Conservation (phyloP, 176 grass and related monocot species). For the Cenchrus americanus region DNA sequence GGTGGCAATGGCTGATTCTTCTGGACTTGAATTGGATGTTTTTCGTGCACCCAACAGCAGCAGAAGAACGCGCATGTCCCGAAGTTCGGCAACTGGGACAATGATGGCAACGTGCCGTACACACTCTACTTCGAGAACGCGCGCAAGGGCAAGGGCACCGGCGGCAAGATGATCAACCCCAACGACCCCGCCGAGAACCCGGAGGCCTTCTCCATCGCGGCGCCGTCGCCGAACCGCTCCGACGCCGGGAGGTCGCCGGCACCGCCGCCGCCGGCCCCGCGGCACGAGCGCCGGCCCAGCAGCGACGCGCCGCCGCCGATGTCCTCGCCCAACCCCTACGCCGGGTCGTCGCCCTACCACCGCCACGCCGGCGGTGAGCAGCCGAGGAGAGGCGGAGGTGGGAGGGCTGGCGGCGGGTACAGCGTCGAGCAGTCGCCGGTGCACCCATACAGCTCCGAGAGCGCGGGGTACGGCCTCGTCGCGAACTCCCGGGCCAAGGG, state of each 20-base stretch:
- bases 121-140: conserved; percentile 79
- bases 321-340: conserved; percentile 43
- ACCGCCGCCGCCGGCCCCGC: not conserved
- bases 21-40: not conserved
- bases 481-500: conserved; percentile 52
- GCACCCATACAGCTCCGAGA: conserved; percentile 48
- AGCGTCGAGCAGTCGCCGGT: conserved; percentile 52
- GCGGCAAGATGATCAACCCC: conserved; percentile 74
- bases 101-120: conserved; percentile 71
- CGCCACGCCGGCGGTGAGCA: conserved; percentile 20
- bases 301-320: conserved; percentile 30
- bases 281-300: conserved; percentile 49
- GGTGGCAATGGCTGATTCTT: not conserved
- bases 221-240: conserved; percentile 47
- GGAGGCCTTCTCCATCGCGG: conserved; percentile 59
- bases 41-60: conserved; percentile 42
- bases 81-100: conserved; percentile 84
- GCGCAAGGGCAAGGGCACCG: conserved; percentile 64
- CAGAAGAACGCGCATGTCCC: conserved; percentile 60
- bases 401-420: not conserved
- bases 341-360: conserved; percentile 42
- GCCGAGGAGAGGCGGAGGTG: conserved; percentile 23
- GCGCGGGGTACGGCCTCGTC: conserved; percentile 40
- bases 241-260: not conserved
- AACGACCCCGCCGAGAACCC: conserved; percentile 83